Conservation (phyloP, 768 basidiomycete genomes). For the Boletus reticuloceps region DNA sequence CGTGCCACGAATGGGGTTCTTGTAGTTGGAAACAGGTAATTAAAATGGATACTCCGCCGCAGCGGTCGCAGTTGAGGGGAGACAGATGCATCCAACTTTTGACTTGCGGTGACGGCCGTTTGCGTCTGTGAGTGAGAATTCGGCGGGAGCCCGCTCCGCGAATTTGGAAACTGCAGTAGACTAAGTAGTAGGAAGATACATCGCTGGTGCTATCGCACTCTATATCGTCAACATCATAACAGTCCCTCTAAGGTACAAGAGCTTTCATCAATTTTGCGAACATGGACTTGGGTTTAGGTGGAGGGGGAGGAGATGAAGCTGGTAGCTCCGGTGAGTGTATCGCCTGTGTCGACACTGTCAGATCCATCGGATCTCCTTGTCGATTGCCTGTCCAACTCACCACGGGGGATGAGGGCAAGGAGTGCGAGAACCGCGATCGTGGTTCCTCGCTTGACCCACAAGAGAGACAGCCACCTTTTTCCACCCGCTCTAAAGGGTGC, state of each 20-base stretch:
- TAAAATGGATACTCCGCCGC: neutral
- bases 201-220: neutral
- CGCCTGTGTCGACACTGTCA: neutral
- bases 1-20: neutral
- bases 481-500: neutral
- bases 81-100: neutral
- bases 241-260: neutral
- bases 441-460: conserved; percentile 15
- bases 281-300: conserved; percentile 12
- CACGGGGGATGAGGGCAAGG: conserved; percentile 9
- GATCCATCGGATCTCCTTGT: too few relatives aligned
- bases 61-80: neutral
- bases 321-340: neutral
- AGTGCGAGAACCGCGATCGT: conserved; percentile 22
- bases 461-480: neutral
- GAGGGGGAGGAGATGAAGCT: neutral
- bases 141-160: neutral
- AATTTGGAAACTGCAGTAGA: too few relatives aligned
- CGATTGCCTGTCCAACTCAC: conserved; percentile 7
- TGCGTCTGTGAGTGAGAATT: too few relatives aligned
- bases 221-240: neutral
- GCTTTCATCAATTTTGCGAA: conserved; percentile 13
- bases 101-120: neutral
- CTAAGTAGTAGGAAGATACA: too few relatives aligned
- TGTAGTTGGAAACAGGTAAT: neutral